Conservation (phyloP, 345 rosid species). For the Acer campestre region DNA sequence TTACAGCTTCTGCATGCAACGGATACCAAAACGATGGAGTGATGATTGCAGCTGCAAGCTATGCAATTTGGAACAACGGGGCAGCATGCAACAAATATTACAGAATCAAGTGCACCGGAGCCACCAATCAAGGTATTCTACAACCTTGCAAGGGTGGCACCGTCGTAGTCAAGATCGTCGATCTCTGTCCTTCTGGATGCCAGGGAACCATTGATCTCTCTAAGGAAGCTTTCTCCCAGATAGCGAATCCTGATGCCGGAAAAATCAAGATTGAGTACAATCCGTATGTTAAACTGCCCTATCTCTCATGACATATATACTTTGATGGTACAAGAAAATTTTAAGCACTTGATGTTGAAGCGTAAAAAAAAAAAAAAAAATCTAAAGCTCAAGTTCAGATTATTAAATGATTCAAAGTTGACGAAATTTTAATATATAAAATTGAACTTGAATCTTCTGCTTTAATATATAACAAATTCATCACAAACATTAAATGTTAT, state of each 20-base stretch:
- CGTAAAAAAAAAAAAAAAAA: too few species aligned
- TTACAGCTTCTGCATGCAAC: slow-evolving; percentile 46
- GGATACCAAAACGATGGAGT: slow-evolving; percentile 25
- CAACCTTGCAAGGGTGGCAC: slow-evolving; percentile 31
- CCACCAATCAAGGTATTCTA: slow-evolving; percentile 21
- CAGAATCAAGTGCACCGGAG: slow-evolving; percentile 36
- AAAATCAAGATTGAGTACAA: slow-evolving; percentile 29
- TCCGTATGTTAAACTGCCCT: slow-evolving; percentile 19
- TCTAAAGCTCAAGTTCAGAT: too few species aligned
- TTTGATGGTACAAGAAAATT: too few species aligned
- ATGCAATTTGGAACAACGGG: slow-evolving; percentile 41
- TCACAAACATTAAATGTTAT: too few species aligned
- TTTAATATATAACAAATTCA: too few species aligned
- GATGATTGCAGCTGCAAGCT: slow-evolving; percentile 53
- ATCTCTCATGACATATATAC: too few species aligned
- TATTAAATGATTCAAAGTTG: too few species aligned
- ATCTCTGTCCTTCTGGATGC: slow-evolving; percentile 28
- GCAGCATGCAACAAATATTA: slow-evolving; percentile 39
- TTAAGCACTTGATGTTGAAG: too few species aligned
- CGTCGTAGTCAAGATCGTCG: slow-evolving; percentile 40
- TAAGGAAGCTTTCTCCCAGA: slow-evolving; percentile 46
- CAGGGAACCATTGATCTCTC: slow-evolving; percentile 41
- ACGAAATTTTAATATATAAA: too few species aligned
- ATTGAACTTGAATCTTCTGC: too few species aligned
- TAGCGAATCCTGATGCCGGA: slow-evolving; percentile 48